phyloP scores from a whole-genome alignment of 169 alveolate species.

The Cryptosporidium sp. region DNA sequence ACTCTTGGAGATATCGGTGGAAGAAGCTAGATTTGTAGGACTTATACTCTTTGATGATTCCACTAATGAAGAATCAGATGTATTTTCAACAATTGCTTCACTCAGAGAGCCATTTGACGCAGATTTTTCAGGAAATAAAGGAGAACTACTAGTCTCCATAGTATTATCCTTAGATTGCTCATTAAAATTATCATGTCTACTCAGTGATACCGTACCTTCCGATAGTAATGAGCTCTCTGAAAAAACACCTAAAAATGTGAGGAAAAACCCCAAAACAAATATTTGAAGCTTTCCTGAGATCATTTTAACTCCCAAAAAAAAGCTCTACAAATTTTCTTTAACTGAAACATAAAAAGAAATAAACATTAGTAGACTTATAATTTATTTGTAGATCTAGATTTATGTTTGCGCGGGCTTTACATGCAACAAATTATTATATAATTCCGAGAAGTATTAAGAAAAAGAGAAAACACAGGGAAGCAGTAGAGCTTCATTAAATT shows the following conservation, averaged over 20 bases:
- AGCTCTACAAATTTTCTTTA: not conserved
- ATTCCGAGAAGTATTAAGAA: not conserved
- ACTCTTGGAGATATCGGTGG: too few species aligned
- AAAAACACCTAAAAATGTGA: not conserved
- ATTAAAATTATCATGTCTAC: not conserved
- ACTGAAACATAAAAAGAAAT: constrained; percentile 3
- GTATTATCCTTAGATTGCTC: not conserved
- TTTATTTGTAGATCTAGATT: constrained; percentile 69
- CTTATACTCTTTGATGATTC: not conserved
- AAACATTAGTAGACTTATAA: constrained; percentile 53
- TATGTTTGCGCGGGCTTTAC: constrained; percentile 56
- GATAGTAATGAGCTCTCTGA: not conserved
- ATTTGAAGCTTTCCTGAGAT: constrained; percentile 35
- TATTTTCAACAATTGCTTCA: not conserved
- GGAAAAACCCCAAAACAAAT: constrained; percentile 20
- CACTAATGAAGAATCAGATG: not conserved
- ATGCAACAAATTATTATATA: constrained; percentile 15
- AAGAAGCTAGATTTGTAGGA: not conserved
- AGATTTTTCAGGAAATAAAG: not conserved
- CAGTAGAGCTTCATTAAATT: not conserved
- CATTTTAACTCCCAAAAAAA: constrained; percentile 53
- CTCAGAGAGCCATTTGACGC: not conserved
- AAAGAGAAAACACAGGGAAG: not conserved
- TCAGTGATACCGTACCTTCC: not conserved
- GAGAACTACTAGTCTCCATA: not conserved